A percentile compares a stretch with the other conserved stretches of the same genome.
These are phyloP conservation scores for Streptanthus diversifolius DNA, from an alignment of 345 rosid species.

Conservation along the genomic window DNA sequence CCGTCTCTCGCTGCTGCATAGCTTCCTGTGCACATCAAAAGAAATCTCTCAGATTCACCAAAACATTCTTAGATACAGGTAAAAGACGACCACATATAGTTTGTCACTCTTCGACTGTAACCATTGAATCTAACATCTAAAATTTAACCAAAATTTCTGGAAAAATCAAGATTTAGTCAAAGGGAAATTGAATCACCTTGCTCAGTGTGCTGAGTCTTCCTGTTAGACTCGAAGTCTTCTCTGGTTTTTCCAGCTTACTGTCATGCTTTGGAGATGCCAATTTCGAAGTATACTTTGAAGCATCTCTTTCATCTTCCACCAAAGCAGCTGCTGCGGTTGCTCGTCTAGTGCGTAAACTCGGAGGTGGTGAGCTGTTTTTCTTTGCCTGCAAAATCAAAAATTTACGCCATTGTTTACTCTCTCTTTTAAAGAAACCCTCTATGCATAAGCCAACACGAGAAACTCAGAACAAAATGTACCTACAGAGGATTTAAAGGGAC, in stretches of 20 bases:
- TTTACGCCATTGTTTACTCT: neutral
- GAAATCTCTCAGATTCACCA: constrained; percentile 9
- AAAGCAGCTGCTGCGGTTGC: constrained; percentile 16
- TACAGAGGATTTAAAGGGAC: constrained; percentile 85
- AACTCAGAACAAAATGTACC: constrained; percentile 49
- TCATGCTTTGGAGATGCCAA: constrained; percentile 24
- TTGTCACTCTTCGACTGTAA: neutral
- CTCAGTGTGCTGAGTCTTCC: constrained; percentile 70
- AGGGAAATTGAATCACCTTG: constrained; percentile 47
- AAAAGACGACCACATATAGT: neutral
- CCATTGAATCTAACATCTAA: neutral
- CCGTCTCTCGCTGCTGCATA: constrained; percentile 71
- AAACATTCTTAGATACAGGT: neutral
- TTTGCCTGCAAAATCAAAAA: constrained; percentile 21
- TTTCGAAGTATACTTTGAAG: constrained; percentile 11
- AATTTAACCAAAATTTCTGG: neutral
- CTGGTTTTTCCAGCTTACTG: constrained; percentile 34
- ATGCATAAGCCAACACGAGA: neutral
- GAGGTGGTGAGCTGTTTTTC: constrained; percentile 34
- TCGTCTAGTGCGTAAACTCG: constrained; percentile 27
- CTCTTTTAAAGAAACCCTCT: neutral
- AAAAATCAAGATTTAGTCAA: neutral
- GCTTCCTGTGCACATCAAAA: constrained; percentile 62
- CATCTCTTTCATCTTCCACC: constrained; percentile 18
- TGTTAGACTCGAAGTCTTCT: constrained; percentile 44